phyloP scores from a whole-genome alignment of 2,329 filamentous ascomycete genomes.

The Chaetomiaceae sp. region DNA sequence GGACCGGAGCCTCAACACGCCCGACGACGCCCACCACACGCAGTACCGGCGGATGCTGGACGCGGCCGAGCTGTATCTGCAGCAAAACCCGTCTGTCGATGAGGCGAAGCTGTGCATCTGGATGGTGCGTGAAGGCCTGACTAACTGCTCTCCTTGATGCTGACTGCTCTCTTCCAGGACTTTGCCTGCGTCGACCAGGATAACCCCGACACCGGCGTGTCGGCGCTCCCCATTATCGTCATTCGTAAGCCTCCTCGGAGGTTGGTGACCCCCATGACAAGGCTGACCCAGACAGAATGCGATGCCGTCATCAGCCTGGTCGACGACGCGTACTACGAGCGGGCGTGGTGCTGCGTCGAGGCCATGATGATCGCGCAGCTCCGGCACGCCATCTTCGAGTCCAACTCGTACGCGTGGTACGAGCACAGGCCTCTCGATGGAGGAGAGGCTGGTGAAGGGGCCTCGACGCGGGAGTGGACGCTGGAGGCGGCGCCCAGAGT shows the following conservation, averaged over 20 bases:
- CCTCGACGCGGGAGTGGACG: background rate
- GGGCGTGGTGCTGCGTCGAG: background rate
- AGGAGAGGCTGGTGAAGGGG: no score
- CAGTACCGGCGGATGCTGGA: background rate
- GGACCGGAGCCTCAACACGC: conserved; percentile 5
- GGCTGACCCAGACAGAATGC: background rate
- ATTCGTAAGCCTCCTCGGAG: no score
- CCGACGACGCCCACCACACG: conserved; percentile 7
- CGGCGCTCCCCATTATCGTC: background rate
- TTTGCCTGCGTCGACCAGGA: background rate
- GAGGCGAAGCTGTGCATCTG: background rate
- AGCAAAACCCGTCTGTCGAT: background rate
- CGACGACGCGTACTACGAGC: background rate
- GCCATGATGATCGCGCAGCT: background rate
- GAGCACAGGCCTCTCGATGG: background rate
- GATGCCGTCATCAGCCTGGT: background rate
- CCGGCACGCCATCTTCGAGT: no score
- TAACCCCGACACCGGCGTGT: background rate
- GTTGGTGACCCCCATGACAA: no score
- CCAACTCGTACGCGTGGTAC: background rate
- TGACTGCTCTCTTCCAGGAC: background rate
- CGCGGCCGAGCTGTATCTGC: background rate
- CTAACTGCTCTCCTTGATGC: background rate
- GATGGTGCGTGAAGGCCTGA: background rate
- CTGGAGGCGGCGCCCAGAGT: background rate